phyloP scores from a whole-genome alignment of 352 stramenopile species.

The Phytophthora ohioensis region DNA sequence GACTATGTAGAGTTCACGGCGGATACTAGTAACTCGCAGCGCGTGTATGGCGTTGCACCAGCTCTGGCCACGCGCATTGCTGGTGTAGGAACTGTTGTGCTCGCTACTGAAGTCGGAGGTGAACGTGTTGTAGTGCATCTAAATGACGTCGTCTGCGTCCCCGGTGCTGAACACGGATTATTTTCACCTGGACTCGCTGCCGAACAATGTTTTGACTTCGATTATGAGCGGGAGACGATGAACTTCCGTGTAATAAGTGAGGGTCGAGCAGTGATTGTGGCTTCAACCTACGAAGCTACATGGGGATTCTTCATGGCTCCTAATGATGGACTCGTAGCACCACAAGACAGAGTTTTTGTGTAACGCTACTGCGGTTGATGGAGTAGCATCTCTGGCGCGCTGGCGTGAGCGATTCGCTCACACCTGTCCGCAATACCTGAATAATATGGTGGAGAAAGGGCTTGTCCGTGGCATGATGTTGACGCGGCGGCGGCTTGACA shows the following conservation, averaged over 20 bases:
- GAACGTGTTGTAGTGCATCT: not conserved
- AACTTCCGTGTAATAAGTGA: not conserved
- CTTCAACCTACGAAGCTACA: not conserved
- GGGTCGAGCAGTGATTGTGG: not conserved
- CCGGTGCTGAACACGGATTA: not conserved
- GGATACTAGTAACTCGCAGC: not conserved
- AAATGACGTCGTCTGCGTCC: conserved; percentile 11
- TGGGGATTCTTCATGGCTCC: not conserved
- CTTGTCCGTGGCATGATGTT: conserved; percentile 1
- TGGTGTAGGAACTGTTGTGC: not conserved
- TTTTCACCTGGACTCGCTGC: conserved; percentile 1
- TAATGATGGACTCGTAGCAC: not conserved
- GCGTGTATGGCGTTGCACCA: not conserved
- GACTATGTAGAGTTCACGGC: not conserved
- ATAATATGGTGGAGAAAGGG: not conserved
- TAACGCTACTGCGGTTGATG: not conserved
- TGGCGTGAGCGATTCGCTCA: conserved; percentile 1
- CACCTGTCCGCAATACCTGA: conserved; percentile 5
- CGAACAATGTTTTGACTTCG: conserved; percentile 16
- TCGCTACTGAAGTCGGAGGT: conserved; percentile 1
- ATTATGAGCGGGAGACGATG: not conserved
- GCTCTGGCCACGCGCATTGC: not conserved
- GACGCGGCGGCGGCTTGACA: not conserved
- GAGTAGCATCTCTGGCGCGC: not conserved
- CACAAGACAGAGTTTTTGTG: not conserved